A percentile compares a stretch with the other conserved stretches of the same genome.
These are phyloP conservation scores for Nothopassalora personata DNA, from an alignment of 2,329 filamentous ascomycete genomes.

Conservation along the genomic window DNA sequence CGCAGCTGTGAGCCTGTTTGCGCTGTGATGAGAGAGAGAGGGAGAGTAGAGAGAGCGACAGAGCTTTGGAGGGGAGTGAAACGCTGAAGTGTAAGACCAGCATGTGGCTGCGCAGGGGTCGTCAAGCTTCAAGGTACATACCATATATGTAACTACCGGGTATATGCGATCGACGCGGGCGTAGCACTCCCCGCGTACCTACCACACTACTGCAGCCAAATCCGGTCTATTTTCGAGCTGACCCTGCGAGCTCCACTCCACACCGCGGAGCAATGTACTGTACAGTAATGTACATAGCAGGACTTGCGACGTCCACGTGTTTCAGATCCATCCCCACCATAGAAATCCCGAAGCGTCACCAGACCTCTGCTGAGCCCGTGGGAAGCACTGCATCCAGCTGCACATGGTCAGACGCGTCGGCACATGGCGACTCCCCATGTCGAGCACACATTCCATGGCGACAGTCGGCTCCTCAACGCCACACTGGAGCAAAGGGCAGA, in stretches of 20 bases:
- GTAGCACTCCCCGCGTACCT: not conserved
- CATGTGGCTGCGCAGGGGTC: not conserved
- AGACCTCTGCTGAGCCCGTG: not conserved
- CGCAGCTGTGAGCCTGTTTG: not conserved
- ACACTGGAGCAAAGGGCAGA: constrained; percentile 20
- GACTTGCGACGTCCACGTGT: not conserved
- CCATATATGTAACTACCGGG: no score
- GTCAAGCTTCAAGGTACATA: not conserved
- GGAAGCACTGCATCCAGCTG: not conserved
- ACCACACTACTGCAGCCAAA: not conserved
- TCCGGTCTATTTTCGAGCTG: not conserved
- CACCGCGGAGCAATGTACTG: not conserved
- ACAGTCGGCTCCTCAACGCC: constrained; percentile 18
- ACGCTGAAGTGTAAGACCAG: not conserved
- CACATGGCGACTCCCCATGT: constrained; percentile 4
- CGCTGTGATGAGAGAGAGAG: no score
- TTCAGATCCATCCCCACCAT: constrained; percentile 1
- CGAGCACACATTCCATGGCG: constrained; percentile 25
- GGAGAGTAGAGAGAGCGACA: no score
- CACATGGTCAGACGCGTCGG: constrained; percentile 2
- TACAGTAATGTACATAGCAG: no score
- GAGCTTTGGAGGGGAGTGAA: not conserved
- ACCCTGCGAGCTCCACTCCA: not conserved
- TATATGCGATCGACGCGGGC: not conserved
- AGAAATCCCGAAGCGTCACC: not conserved